Percentiles rank a stretch among this genome's conserved stretches.
phyloP scores from a whole-genome alignment of 2,329 filamentous ascomycete genomes.

The Hypoxylon sp. region DNA sequence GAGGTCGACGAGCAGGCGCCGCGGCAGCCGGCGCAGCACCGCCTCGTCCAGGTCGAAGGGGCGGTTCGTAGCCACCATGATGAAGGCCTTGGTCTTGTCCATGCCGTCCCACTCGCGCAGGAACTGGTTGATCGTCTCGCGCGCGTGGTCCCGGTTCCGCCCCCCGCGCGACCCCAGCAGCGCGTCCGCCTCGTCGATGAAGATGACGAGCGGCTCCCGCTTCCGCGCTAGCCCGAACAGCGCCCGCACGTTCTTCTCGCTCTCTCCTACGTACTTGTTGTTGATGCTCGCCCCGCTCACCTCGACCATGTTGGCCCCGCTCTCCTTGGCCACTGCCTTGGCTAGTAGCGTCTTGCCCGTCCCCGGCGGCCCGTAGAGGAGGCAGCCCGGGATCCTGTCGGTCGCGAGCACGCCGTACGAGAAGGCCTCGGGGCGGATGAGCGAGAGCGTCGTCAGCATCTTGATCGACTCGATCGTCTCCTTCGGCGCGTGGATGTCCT shows the following conservation, averaged over 20 bases:
- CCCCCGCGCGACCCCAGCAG: conserved; percentile 81
- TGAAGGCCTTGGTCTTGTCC: conserved; percentile 82
- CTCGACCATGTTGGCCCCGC: conserved; percentile 79
- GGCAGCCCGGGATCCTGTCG: conserved; percentile 87
- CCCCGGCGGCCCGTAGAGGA: conserved; percentile 88
- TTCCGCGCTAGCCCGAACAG: conserved; percentile 93
- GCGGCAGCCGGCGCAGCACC: conserved; percentile 77
- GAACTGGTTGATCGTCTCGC: conserved; percentile 96
- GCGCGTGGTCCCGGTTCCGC: conserved; percentile 72
- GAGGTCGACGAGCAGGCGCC: conserved; percentile 76
- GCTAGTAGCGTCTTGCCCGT: conserved; percentile 76
- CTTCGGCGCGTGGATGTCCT: conserved; percentile 80
- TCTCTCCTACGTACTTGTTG: conserved; percentile 95
- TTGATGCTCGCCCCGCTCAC: conserved; percentile 91
- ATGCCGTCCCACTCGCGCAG: conserved; percentile 96
- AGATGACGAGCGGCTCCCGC: conserved; percentile 89
- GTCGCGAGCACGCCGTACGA: conserved; percentile 90
- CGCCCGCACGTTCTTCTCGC: conserved; percentile 93
- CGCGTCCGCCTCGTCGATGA: conserved; percentile 96
- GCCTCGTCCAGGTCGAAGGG: conserved; percentile 95
- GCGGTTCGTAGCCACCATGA: conserved; percentile 97
- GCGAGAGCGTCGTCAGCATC: conserved; percentile 85
- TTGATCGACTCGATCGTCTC: conserved; percentile 89
- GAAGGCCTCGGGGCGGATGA: conserved; percentile 92
- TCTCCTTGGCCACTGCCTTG: conserved; percentile 73